Evolutionary conservation across 441 rosid genomes (phyloP).

Genomic region (Adansonia grandidieri): DNA sequence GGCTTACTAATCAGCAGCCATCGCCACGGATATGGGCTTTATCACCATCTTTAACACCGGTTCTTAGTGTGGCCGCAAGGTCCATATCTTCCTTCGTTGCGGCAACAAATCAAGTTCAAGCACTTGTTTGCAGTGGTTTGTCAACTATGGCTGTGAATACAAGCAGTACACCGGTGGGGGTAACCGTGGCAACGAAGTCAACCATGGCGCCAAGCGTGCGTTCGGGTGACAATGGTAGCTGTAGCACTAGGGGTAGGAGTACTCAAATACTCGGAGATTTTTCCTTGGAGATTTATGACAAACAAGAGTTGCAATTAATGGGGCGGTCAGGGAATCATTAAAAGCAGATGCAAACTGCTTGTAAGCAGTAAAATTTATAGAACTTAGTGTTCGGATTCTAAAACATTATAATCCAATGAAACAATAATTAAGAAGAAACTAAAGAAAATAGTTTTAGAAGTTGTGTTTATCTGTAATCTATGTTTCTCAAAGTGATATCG

Average conservation of each 20-base stretch:
- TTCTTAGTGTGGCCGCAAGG: slow-evolving; percentile 45
- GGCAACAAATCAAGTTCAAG: slow-evolving; percentile 10
- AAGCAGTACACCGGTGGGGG: slow-evolving; percentile 35
- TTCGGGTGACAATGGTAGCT: slow-evolving; percentile 22
- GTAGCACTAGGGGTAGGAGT: slow-evolving; percentile 32
- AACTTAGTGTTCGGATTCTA: background rate
- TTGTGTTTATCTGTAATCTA: background rate
- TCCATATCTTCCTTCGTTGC: slow-evolving; percentile 44
- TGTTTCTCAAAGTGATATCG: background rate
- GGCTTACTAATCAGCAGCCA: slow-evolving; percentile 26
- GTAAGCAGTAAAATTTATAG: background rate
- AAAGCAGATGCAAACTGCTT: background rate
- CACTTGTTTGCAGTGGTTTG: slow-evolving; percentile 3
- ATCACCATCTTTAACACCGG: slow-evolving; percentile 42
- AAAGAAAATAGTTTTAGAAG: background rate
- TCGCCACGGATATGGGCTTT: slow-evolving; percentile 48
- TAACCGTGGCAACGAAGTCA: slow-evolving; percentile 46
- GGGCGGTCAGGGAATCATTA: slow-evolving; percentile 29
- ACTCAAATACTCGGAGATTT: slow-evolving; percentile 53
- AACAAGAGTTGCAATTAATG: slow-evolving; percentile 55
- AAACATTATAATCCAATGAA: background rate
- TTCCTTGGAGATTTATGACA: slow-evolving; percentile 54
- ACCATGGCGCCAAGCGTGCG: slow-evolving; percentile 52
- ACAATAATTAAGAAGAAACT: background rate
- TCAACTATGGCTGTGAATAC: slow-evolving; percentile 40